Percentiles rank a stretch among this genome's conserved stretches.
phyloP scores from a whole-genome alignment of 208 protist species.

The Trypanosomatidae sp. region DNA sequence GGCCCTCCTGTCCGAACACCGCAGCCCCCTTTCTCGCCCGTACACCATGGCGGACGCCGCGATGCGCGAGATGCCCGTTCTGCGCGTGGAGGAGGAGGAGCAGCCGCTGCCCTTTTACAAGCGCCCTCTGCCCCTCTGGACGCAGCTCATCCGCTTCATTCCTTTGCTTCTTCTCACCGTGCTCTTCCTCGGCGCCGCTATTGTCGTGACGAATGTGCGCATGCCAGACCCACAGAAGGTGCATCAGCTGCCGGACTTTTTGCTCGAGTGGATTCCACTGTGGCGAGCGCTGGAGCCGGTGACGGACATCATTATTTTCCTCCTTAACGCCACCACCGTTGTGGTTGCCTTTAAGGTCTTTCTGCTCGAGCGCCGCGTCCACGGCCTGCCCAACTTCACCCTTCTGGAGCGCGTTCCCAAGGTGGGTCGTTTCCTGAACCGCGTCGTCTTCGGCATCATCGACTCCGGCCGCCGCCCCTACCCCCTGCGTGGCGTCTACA shows the following conservation, averaged over 20 bases:
- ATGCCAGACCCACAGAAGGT: conserved; percentile 75
- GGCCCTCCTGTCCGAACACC: too few relatives aligned
- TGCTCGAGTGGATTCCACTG: conserved; percentile 69
- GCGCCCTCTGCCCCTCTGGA: conserved; percentile 19
- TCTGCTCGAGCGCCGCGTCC: conserved; percentile 50
- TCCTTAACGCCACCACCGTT: conserved; percentile 46
- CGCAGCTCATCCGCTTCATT: conserved; percentile 67
- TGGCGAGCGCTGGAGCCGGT: conserved; percentile 36
- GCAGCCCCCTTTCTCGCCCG: too few relatives aligned
- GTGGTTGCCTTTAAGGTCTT: conserved; percentile 60
- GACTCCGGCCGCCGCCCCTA: conserved; percentile 46
- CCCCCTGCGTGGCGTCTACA: conserved; percentile 26
- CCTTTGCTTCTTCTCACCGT: conserved; percentile 50
- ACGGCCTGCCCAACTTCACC: conserved; percentile 21
- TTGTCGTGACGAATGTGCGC: conserved; percentile 68
- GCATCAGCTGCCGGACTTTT: conserved; percentile 66
- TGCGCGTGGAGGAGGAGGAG: too few relatives aligned
- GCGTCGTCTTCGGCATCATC: conserved; percentile 47
- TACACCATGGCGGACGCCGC: not conserved
- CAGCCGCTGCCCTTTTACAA: not conserved
- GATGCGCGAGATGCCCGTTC: too few relatives aligned
- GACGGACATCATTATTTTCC: conserved; percentile 56
- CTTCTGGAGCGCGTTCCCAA: conserved; percentile 17
- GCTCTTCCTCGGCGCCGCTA: conserved; percentile 51
- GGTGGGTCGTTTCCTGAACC: conserved; percentile 27